phyloP scores from a whole-genome alignment of 768 basidiomycete genomes.

The Suillus lakei region DNA sequence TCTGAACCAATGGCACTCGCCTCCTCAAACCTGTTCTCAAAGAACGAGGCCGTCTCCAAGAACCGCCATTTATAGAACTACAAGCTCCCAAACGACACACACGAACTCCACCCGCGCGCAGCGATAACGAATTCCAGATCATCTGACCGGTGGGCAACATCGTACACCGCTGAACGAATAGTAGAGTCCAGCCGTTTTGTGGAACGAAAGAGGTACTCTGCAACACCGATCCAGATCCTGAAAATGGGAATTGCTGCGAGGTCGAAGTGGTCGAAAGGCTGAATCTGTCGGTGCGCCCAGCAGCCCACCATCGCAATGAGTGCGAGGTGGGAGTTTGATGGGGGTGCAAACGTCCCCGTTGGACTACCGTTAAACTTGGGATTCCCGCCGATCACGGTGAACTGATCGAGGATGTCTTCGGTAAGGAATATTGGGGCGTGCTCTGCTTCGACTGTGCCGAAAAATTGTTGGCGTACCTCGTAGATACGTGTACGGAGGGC shows the following conservation, averaged over 20 bases:
- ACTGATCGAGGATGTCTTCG: constrained; percentile 85
- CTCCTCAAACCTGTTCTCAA: constrained; percentile 86
- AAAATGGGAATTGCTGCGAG: constrained; percentile 97
- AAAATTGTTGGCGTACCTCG: constrained; percentile 76
- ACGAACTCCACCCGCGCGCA: constrained; percentile 95
- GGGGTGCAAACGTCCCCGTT: constrained; percentile 22
- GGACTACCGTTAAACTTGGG: constrained; percentile 13
- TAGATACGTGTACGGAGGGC: constrained; percentile 74
- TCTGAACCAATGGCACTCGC: constrained; percentile 79
- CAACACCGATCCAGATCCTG: constrained; percentile 95
- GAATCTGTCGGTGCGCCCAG: constrained; percentile 87
- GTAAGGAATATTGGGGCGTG: constrained; percentile 77
- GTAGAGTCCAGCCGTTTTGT: constrained; percentile 65
- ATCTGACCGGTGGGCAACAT: constrained; percentile 82
- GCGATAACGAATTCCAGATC: constrained; percentile 95
- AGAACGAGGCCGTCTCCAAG: constrained; percentile 78
- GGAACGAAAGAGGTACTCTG: constrained; percentile 91
- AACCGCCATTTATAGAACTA: constrained; percentile 86
- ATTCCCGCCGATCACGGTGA: constrained; percentile 73
- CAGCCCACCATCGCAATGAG: constrained; percentile 99
- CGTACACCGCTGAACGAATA: constrained; percentile 73
- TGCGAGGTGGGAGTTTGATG: constrained; percentile 87
- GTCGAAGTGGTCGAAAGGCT: constrained; percentile 89
- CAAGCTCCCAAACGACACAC: constrained; percentile 90
- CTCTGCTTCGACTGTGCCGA: constrained; percentile 49